A percentile compares a stretch with the other conserved stretches of the same genome.
Evolutionary conservation across 768 basidiomycete genomes (phyloP).

Genomic region (Tricholoma furcatifolium): DNA sequence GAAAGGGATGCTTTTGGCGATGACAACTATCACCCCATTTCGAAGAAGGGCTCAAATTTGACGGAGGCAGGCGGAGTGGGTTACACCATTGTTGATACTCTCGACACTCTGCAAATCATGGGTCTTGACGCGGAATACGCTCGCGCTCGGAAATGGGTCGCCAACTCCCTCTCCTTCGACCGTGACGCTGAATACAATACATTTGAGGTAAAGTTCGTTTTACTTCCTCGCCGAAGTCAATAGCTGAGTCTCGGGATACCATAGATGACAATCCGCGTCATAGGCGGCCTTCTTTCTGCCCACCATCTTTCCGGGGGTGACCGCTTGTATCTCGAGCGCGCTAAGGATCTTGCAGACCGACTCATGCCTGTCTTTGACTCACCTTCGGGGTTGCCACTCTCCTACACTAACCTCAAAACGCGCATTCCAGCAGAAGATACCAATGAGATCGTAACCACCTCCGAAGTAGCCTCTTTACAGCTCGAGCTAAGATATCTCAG

Average conservation of each 20-base stretch:
- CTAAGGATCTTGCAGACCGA: conserved; percentile 81
- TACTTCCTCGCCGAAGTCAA: not conserved
- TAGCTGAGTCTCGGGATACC: not conserved
- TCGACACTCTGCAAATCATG: conserved; percentile 90
- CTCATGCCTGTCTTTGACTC: conserved; percentile 83
- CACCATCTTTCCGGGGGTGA: conserved; percentile 80
- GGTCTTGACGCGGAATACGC: conserved; percentile 78
- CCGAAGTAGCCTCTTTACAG: conserved; percentile 85
- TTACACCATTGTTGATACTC: conserved; percentile 85
- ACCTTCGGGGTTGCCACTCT: conserved; percentile 73
- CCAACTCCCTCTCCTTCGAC: conserved; percentile 67
- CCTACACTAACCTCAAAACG: conserved; percentile 70
- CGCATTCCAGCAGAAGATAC: conserved; percentile 60
- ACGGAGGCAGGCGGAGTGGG: conserved; percentile 79
- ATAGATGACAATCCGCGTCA: conserved; percentile 88
- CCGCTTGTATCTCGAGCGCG: conserved; percentile 69
- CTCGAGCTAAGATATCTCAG: conserved; percentile 89
- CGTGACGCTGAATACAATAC: conserved; percentile 81
- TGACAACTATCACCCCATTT: conserved; percentile 91
- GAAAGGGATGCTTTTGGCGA: conserved; percentile 90
- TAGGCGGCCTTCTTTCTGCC: conserved; percentile 88
- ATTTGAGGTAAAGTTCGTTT: conserved; percentile 67
- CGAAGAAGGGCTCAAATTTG: conserved; percentile 73
- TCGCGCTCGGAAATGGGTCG: conserved; percentile 80
- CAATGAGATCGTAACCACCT: conserved; percentile 71